These are phyloP conservation scores for Phytophthora pistaciae DNA, from an alignment of 352 stramenopile species.

Conservation along the genomic window DNA sequence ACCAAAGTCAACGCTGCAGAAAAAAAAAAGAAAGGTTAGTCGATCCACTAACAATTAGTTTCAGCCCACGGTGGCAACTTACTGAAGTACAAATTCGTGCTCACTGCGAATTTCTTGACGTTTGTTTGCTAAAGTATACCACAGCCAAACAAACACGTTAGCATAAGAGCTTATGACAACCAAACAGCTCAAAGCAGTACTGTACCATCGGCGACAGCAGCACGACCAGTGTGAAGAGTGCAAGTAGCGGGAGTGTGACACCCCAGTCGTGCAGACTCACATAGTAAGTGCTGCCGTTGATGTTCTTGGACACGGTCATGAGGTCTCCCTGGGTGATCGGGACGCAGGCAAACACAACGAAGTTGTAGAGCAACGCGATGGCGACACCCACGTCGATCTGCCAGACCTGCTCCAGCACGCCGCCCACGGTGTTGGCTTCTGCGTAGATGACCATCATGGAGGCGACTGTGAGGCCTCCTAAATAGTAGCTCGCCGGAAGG, in stretches of 20 bases:
- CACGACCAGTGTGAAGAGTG: conserved; percentile 73
- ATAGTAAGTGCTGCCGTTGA: conserved; percentile 65
- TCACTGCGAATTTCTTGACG: conserved; percentile 82
- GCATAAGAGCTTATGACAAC: neutral
- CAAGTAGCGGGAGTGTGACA: conserved; percentile 62
- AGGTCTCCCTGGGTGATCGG: conserved; percentile 59
- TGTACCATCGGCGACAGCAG: conserved; percentile 65
- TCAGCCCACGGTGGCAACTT: conserved; percentile 13
- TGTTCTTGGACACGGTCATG: conserved; percentile 53
- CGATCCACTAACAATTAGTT: neutral
- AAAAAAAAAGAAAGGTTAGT: conserved; percentile 9
- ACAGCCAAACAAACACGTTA: conserved; percentile 5
- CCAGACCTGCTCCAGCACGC: conserved; percentile 71
- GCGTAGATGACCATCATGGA: conserved; percentile 82
- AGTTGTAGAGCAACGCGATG: conserved; percentile 81
- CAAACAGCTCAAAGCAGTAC: neutral
- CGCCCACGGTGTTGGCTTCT: conserved; percentile 63
- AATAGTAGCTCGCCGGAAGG: conserved; percentile 70
- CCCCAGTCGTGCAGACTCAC: conserved; percentile 73
- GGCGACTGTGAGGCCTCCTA: conserved; percentile 72
- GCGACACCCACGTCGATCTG: conserved; percentile 78
- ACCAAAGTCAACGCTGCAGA: conserved; percentile 66
- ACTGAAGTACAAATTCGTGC: conserved; percentile 86
- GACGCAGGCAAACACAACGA: conserved; percentile 65
- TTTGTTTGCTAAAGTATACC: conserved; percentile 51